phyloP scores from a whole-genome alignment of 805 yeast species.

The Kodamaea neixiangensis region DNA sequence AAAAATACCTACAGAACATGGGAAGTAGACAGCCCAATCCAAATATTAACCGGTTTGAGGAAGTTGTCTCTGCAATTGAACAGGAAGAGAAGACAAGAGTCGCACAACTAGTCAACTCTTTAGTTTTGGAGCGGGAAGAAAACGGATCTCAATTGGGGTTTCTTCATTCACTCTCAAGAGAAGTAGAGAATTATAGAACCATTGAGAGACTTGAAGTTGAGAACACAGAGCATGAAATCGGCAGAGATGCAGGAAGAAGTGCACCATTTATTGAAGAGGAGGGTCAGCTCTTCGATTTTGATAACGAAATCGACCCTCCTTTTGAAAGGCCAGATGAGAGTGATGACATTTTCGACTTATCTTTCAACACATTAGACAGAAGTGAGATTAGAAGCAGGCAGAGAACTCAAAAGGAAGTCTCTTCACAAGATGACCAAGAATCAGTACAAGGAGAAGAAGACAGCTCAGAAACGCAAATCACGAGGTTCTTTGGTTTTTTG shows the following conservation, averaged over 20 bases:
- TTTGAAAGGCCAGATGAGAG: conserved; percentile 1
- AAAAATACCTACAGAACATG: not conserved
- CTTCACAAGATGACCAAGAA: not conserved
- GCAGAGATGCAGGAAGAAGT: conserved; percentile 3
- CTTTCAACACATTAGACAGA: conserved; percentile 23
- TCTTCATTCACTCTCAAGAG: conserved; percentile 8
- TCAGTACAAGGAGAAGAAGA: not conserved
- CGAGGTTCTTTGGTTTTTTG: conserved; percentile 2
- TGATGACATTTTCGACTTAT: conserved; percentile 21
- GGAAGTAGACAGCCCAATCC: not conserved
- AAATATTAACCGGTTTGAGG: not conserved
- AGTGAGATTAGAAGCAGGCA: conserved; percentile 3
- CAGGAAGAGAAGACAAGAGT: not conserved
- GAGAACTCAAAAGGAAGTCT: not conserved
- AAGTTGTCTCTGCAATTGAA: not conserved
- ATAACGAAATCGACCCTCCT: not conserved
- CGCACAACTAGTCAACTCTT: not conserved
- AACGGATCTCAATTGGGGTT: not conserved
- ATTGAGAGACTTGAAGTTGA: conserved; percentile 7
- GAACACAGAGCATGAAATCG: conserved; percentile 7
- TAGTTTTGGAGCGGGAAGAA: not conserved
- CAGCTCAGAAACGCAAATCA: not conserved
- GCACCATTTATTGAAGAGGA: not conserved
- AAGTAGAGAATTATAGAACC: conserved; percentile 7
- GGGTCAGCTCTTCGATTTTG: not conserved